phyloP scores from a whole-genome alignment of 2,329 filamentous ascomycete genomes.

The Phialophora expanda region DNA sequence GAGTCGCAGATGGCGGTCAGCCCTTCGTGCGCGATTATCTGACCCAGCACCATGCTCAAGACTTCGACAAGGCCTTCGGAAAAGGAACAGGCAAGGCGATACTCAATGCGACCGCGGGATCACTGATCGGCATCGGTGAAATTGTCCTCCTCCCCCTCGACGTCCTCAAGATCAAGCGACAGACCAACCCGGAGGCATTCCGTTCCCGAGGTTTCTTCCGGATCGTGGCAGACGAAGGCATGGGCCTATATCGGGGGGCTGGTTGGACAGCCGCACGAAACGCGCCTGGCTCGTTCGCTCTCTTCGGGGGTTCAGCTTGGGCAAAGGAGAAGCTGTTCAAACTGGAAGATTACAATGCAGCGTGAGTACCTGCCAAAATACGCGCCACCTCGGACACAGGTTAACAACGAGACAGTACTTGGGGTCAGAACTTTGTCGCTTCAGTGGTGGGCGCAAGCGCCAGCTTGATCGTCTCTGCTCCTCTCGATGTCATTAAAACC shows the following conservation, averaged over 20 bases:
- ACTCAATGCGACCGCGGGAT: conserved; percentile 95
- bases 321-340: conserved; percentile 95
- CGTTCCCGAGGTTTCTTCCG: conserved; percentile 86
- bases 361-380: conserved; percentile 38
- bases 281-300: conserved; percentile 93
- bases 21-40: conserved; percentile 93
- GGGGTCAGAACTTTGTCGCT: conserved; percentile 96
- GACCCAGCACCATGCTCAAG: conserved; percentile 73
- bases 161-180: conserved; percentile 98
- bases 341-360: conserved; percentile 92
- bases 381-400: background rate
- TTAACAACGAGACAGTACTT: conserved; percentile 47
- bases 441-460: conserved; percentile 94
- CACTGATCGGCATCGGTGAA: conserved; percentile 95
- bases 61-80: conserved; percentile 89
- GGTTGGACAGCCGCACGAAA: conserved; percentile 75
- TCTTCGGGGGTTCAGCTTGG: conserved; percentile 96
- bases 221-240: conserved; percentile 92
- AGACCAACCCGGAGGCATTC: conserved; percentile 99
- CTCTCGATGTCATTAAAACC: conserved; percentile 97
- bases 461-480: conserved; percentile 94
- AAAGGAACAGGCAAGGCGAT: conserved; percentile 98
- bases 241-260: conserved; percentile 93
- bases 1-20: conserved; percentile 73
- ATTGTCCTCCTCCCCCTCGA: conserved; percentile 94